phyloP scores from a whole-genome alignment of 805 yeast species.

The Monosporozyma unispora region DNA sequence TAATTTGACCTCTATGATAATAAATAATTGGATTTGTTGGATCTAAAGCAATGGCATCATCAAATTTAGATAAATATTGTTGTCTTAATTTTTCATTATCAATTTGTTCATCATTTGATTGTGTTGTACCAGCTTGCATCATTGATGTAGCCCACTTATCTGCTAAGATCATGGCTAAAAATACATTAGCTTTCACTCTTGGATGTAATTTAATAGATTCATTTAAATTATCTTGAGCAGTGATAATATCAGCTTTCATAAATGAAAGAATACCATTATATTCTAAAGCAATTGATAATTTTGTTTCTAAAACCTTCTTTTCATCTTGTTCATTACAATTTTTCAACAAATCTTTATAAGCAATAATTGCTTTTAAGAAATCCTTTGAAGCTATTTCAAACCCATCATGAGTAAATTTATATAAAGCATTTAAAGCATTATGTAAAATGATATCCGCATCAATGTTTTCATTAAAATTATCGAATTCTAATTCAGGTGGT shows the following conservation, averaged over 20 bases:
- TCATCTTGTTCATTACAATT: conserved; percentile 12
- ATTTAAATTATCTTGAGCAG: conserved; percentile 56
- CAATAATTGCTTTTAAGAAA: conserved; percentile 50
- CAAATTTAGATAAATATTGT: conserved; percentile 59
- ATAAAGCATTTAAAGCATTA: conserved; percentile 53
- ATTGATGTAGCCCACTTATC: conserved; percentile 61
- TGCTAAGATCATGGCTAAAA: conserved; percentile 73
- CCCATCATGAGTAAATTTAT: conserved; percentile 34
- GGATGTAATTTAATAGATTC: conserved; percentile 60
- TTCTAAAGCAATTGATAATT: conserved; percentile 68
- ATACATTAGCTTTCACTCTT: conserved; percentile 72
- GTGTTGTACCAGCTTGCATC: conserved; percentile 16
- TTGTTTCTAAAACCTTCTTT: conserved; percentile 25
- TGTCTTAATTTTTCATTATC: conserved; percentile 21
- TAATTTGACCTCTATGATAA: conserved; percentile 92
- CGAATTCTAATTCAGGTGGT: conserved; percentile 41
- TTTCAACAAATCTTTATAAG: conserved; percentile 23
- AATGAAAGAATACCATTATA: conserved; percentile 76
- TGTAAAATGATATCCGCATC: conserved; percentile 57
- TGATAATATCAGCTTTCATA: conserved; percentile 61
- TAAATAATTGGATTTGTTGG: conserved; percentile 71
- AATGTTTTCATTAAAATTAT: conserved; percentile 41
- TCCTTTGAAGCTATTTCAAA: conserved; percentile 32
- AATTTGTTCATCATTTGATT: conserved; percentile 2
- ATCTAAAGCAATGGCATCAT: conserved; percentile 58